Conservation (phyloP, 176 grass and related monocot genomes). For the Secale cereale region DNA sequence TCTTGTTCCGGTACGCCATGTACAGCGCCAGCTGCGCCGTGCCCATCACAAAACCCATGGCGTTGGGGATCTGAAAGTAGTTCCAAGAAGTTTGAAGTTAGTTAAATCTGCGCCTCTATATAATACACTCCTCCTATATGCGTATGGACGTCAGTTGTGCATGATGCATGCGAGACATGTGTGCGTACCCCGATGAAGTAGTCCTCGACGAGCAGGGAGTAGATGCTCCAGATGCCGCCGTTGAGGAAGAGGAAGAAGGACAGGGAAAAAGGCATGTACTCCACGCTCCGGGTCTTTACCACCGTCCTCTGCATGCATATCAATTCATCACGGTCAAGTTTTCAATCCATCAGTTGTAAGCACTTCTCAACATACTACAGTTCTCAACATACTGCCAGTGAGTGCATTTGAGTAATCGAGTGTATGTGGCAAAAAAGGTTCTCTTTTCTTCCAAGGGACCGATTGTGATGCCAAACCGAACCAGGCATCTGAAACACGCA, state of each 20-base stretch:
- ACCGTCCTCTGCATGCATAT: constrained; percentile 44
- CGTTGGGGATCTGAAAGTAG: constrained; percentile 58
- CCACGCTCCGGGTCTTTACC: constrained; percentile 55
- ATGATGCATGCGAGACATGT: neutral
- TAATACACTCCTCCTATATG: neutral
- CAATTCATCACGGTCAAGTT: neutral
- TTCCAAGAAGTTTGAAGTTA: neutral
- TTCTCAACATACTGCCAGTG: neutral
- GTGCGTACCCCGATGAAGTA: constrained; percentile 53
- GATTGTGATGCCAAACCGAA: too few species aligned
- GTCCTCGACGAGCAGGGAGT: constrained; percentile 64
- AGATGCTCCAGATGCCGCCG: constrained; percentile 64
- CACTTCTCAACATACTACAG: too few species aligned
- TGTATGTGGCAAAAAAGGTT: neutral
- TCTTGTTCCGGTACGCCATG: constrained; percentile 47
- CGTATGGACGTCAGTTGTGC: neutral
- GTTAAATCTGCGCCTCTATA: neutral
- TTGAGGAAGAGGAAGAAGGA: constrained; percentile 91
- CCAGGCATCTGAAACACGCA: too few species aligned
- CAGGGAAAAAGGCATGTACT: constrained; percentile 85
- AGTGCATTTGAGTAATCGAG: neutral
- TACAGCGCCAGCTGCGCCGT: constrained; percentile 59
- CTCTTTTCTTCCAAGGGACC: too few species aligned
- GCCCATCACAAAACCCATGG: constrained; percentile 66
- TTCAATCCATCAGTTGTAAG: neutral